Conservation (phyloP, 1,284 basidiomycete species). For the Neotropicomus parvogracilis region DNA sequence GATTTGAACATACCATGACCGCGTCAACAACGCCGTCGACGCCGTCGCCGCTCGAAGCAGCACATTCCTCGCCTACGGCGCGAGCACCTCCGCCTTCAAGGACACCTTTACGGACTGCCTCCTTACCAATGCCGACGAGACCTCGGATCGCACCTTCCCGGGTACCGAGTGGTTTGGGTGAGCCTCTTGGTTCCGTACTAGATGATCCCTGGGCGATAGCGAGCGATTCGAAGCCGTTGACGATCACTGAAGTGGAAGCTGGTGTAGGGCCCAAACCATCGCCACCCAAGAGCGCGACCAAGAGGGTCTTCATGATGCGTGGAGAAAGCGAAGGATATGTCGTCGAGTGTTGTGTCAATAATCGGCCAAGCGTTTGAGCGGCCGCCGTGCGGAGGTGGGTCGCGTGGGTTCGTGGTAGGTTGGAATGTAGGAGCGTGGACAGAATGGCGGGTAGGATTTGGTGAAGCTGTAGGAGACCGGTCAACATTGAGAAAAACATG, state of each 20-base stretch:
- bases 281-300: constrained; percentile 69
- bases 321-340: constrained; percentile 84
- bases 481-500: not conserved
- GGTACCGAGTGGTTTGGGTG: constrained; percentile 68
- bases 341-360: constrained; percentile 75
- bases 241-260: constrained; percentile 13
- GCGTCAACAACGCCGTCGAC: constrained; percentile 45
- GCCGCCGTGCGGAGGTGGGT: constrained; percentile 72
- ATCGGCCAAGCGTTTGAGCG: constrained; percentile 77
- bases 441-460: constrained; percentile 93
- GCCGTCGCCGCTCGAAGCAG: constrained; percentile 37
- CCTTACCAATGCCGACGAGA: constrained; percentile 77
- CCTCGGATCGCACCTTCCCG: constrained; percentile 85
- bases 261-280: constrained; percentile 12
- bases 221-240: constrained; percentile 32
- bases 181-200: constrained; percentile 35
- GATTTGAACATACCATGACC: constrained; percentile 47
- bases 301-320: constrained; percentile 89
- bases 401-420: constrained; percentile 58
- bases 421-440: constrained; percentile 85
- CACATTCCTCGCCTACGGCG: constrained; percentile 63
- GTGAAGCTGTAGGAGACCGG: constrained; percentile 63
- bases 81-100: constrained; percentile 73
- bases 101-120: constrained; percentile 76
- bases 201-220: constrained; percentile 19